A percentile compares a stretch with the other conserved stretches of the same genome.
phyloP scores from a whole-genome alignment of 208 protist genomes.

The Trypanosoma grayi region DNA sequence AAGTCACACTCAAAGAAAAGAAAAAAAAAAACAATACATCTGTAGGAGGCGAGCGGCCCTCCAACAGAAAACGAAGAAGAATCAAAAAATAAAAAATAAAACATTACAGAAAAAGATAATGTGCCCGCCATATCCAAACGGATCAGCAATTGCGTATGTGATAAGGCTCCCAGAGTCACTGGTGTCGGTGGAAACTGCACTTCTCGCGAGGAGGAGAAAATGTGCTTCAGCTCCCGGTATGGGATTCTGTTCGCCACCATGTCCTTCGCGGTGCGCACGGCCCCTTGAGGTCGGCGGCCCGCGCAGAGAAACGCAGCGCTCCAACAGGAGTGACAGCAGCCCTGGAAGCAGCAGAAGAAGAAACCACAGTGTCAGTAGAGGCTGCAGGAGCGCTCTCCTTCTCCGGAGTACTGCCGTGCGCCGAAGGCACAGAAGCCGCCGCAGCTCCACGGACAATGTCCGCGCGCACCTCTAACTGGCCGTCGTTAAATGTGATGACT shows the following conservation, averaged over 20 bases:
- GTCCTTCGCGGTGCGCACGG: conserved; percentile 15
- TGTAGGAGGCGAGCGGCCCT: too few species aligned
- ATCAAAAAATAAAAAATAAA: conserved; percentile 9
- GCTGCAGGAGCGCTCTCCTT: not conserved
- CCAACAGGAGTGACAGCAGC: not conserved
- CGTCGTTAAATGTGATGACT: conserved; percentile 21
- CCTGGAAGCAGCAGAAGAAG: not conserved
- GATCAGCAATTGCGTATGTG: too few species aligned
- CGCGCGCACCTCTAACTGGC: conserved; percentile 6
- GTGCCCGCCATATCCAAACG: not conserved
- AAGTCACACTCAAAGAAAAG: conserved; percentile 17
- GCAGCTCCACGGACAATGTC: not conserved
- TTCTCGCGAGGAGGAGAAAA: not conserved
- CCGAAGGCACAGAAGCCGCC: not conserved
- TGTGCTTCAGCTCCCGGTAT: not conserved
- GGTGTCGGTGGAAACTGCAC: too few species aligned
- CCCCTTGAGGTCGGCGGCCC: not conserved
- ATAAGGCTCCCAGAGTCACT: too few species aligned
- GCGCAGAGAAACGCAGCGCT: not conserved
- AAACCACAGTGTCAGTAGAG: not conserved
- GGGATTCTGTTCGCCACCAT: conserved; percentile 14
- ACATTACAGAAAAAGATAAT: conserved; percentile 2
- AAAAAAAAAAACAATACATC: conserved; percentile 6
- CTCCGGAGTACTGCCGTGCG: not conserved
- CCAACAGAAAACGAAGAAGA: not conserved